Conservation (phyloP, 1,284 basidiomycete species). For the Xerocomus amazonicus region DNA sequence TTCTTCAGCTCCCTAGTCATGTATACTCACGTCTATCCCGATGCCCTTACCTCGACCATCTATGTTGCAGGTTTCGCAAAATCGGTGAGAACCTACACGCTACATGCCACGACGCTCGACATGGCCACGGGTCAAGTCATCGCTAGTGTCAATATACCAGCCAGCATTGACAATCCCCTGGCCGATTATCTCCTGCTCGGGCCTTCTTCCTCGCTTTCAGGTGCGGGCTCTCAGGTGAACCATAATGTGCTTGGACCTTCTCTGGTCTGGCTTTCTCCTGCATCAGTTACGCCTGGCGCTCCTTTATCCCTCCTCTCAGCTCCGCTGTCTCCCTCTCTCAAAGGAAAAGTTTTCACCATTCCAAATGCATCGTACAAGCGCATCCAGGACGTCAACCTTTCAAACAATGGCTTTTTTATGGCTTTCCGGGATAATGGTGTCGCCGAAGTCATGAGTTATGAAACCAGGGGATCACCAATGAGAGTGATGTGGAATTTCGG, state of each 20-base stretch:
- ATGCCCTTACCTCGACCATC: constrained; percentile 43
- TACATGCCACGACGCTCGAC: constrained; percentile 62
- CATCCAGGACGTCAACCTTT: constrained; percentile 56
- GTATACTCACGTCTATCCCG: constrained; percentile 58
- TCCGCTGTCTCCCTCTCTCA: constrained; percentile 51
- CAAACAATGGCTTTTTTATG: constrained; percentile 46
- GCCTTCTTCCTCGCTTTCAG: constrained; percentile 29
- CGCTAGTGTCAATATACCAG: constrained; percentile 52
- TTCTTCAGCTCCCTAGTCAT: constrained; percentile 56
- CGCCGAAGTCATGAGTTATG: constrained; percentile 51
- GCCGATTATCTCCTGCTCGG: constrained; percentile 36
- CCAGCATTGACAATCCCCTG: constrained; percentile 47
- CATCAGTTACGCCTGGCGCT: constrained; percentile 11
- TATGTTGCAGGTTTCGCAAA: constrained; percentile 71
- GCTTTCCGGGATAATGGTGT: constrained; percentile 53
- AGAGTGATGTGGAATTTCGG: constrained; percentile 55
- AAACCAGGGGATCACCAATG: constrained; percentile 38
- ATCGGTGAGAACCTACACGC: constrained; percentile 57
- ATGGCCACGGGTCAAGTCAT: constrained; percentile 54
- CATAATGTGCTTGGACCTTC: constrained; percentile 31
- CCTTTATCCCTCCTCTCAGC: constrained; percentile 47
- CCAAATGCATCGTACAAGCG: constrained; percentile 44
- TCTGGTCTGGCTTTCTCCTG: constrained; percentile 66
- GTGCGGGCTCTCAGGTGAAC: constrained; percentile 4
- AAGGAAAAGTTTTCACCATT: constrained; percentile 42